Evolutionary conservation across 1,284 basidiomycete genomes (phyloP), one percentile per base, ranked within the genome.

Genomic region (Ustilago nuda): DNA sequence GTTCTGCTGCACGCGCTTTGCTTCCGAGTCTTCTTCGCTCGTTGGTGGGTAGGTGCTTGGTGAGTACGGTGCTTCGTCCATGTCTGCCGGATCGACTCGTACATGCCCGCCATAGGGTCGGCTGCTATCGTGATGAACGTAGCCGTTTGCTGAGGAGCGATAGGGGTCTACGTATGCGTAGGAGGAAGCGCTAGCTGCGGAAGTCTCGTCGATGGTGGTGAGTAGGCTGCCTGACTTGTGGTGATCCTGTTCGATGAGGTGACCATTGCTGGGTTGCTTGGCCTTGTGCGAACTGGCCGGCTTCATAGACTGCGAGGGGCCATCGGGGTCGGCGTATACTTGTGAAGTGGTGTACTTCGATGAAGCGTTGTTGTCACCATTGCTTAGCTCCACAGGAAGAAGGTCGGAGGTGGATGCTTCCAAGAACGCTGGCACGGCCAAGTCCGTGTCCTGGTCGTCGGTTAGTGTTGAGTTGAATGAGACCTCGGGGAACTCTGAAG

Each of bases 1-100:
- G 30, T 81, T 81, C 45, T 74, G 64, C 51, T 80, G 72, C 12
- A 80, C 76, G 15, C 75, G 69, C 51, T 73, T 75, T 15, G 79
- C 79, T 50, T 80, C 79, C 27, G 68, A 62, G 33, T 69, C 72
- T 39, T 78, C 79, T 41, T 78, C 78, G 36, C 66, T 76, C 30
- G 64, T 79, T n/a, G 76, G 76, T 15, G 76, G 76, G 48, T 79
- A 79, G 2, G 73, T 76, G 1, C 56, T 55, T 3, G 73, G 64
- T 3, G 73, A 69, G 56, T 72, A 72, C 3, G 59, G 58, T 0
- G 33, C 55, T 17, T 65, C 68, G 17, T 69, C 58, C 8, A 52
- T 9, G 39, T 76, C 69, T 33, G 53, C 27, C 19, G 69, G 69
- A 53, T 56, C 59, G 53, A 64, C 15, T 36, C 58, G 68, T 9